These are phyloP conservation scores for Phaffia australis DNA, from an alignment of 768 basidiomycete species.

Conservation along the genomic window DNA sequence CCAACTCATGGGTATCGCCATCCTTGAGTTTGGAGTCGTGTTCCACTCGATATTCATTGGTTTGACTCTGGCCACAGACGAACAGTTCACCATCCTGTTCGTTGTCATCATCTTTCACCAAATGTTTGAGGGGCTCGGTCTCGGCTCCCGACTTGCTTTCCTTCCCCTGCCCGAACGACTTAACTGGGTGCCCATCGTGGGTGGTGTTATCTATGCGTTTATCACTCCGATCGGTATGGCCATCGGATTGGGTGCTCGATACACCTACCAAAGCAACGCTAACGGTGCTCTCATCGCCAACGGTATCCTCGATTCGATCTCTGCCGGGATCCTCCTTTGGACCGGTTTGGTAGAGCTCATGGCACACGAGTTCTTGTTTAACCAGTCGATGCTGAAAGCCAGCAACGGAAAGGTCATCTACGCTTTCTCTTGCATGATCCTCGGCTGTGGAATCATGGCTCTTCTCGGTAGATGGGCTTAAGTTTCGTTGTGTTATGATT, in stretches of 20 bases:
- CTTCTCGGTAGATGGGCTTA: conserved; percentile 81
- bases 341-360: conserved; percentile 83
- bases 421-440: conserved; percentile 62
- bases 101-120: conserved; percentile 85
- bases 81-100: conserved; percentile 55
- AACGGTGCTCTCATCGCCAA: conserved; percentile 49
- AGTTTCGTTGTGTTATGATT: no score
- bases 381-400: conserved; percentile 56
- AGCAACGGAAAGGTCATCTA: conserved; percentile 58
- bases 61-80: conserved; percentile 56
- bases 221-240: conserved; percentile 85
- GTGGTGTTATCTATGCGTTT: conserved; percentile 49
- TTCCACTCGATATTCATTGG: conserved; percentile 56
- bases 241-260: conserved; percentile 60
- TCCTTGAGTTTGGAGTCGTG: conserved; percentile 70
- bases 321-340: conserved; percentile 54
- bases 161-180: conserved; percentile 43
- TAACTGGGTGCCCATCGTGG: conserved; percentile 47
- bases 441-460: conserved; percentile 81
- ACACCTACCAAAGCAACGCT: conserved; percentile 19
- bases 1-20: conserved; percentile 75
- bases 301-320: conserved; percentile 73
- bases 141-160: conserved; percentile 78
- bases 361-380: conserved; percentile 91
- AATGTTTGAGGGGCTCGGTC: conserved; percentile 82